Evolutionary conservation across 2,329 filamentous ascomycete species (phyloP).

Genomic region (Diaporthe ilicicola): DNA sequence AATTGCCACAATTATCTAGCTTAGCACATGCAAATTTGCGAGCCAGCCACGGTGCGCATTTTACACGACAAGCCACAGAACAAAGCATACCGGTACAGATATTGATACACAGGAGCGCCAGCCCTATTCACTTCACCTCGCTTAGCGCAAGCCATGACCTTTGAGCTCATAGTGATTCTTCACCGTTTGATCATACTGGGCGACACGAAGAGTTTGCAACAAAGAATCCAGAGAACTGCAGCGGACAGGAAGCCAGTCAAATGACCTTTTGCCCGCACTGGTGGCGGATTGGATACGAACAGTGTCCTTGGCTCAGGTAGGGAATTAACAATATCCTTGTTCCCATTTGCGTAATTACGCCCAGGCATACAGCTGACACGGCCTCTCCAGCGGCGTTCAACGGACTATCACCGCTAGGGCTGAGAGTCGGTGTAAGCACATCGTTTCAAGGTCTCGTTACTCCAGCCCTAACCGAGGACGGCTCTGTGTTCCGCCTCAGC

Average conservation of each 20-base stretch:
- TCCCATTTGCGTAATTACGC: neutral
- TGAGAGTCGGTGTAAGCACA: slow-evolving; percentile 13
- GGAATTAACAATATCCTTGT: neutral
- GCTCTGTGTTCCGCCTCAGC: neutral
- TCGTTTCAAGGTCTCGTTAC: neutral
- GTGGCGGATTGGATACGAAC: slow-evolving; percentile 4
- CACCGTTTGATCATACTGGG: neutral
- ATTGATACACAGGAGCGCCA: neutral
- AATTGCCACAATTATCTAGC: neutral
- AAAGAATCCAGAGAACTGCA: neutral
- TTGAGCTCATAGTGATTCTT: neutral
- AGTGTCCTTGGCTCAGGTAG: neutral
- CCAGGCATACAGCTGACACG: neutral
- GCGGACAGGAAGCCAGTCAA: neutral
- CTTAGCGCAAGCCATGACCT: neutral
- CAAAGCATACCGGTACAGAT: no score
- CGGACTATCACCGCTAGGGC: neutral
- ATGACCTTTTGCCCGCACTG: neutral
- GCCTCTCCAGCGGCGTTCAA: neutral
- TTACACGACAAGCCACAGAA: neutral
- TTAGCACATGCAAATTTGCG: neutral
- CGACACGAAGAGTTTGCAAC: neutral
- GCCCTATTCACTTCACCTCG: neutral
- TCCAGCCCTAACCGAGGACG: neutral
- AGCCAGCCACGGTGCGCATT: neutral